Conservation (phyloP, 371 early-diverging fungal genomes). For the Mucor velutinosus region DNA sequence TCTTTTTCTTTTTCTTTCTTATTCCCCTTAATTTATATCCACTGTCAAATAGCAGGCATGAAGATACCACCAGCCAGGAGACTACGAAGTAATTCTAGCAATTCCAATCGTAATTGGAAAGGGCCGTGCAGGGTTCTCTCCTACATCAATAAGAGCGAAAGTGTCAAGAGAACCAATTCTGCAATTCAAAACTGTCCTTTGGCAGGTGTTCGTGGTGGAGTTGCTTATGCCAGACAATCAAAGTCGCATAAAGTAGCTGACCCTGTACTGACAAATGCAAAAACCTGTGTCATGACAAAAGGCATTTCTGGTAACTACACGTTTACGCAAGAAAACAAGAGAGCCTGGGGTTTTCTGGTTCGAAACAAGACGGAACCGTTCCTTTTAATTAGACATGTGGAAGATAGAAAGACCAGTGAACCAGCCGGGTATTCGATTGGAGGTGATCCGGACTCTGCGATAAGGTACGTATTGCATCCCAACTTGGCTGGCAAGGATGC, state of each 20-base stretch:
- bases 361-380: neutral
- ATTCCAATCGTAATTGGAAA: neutral
- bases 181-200: neutral
- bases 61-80: neutral
- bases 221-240: neutral
- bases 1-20: neutral
- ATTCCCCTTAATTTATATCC: neutral
- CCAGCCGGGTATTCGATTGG: slow-evolving; percentile 15
- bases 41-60: neutral
- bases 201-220: neutral
- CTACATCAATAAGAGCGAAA: neutral
- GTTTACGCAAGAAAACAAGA: neutral
- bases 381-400: slow-evolving; percentile 4
- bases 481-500: neutral
- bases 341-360: slow-evolving; percentile 18
- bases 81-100: neutral
- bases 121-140: neutral
- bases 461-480: slow-evolving; percentile 3
- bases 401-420: neutral
- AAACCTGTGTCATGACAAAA: neutral
- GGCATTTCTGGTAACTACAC: neutral
- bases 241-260: neutral
- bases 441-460: slow-evolving; percentile 4
- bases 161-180: neutral
- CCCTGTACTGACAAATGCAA: neutral